Evolutionary conservation across 768 basidiomycete species (phyloP), one percentile per base, ranked within the genome.

Genomic region (Podaxis rugospora): DNA sequence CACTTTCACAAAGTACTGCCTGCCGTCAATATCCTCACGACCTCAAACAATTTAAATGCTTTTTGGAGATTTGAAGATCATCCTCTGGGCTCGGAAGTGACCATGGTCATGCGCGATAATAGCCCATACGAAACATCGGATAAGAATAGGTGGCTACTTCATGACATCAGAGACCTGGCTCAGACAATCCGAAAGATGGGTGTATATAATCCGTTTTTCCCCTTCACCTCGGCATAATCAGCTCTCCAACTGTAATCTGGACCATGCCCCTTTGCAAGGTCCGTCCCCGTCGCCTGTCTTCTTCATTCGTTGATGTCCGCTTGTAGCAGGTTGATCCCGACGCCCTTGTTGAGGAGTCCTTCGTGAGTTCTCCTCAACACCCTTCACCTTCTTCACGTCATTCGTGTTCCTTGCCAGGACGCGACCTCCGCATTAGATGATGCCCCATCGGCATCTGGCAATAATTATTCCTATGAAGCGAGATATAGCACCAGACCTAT

Each of bases 301-400:
- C 49, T 55, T 13, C 63, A 35, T 51, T 56, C 55, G 42, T 32
- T 63, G 42, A 14, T 16, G 18, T 44, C n/a, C 14, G 14, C 42
- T 32, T 32, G 32, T 32, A 89, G 87, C 87, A 86, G 65, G 75
- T 93, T 67, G 83, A 91, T 71, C 73, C 90, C 1, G 88, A 89
- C 58, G 74, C 76, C 53, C 80, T 93, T 70, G 75, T 93, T 44
- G 78, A 78, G 65, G 75, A 83, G 40, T 72, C 87, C 21, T 79
- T 77, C 70, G 88, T 84, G 69, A 57, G 59, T 53, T 18, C 14
- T 18, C n/a, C 3, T 44, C 6, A 44, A 6, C 42, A 6, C 6
- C 42, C 16, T 16, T 16, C 42, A 28, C 49, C 52, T 5, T 55
- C 54, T n/a, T 42, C 47, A 21, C 18, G 57, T 51, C 47, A 65